Evolutionary conservation across 2,329 filamentous ascomycete genomes (phyloP).

Genomic region (Diatrype stigma): DNA sequence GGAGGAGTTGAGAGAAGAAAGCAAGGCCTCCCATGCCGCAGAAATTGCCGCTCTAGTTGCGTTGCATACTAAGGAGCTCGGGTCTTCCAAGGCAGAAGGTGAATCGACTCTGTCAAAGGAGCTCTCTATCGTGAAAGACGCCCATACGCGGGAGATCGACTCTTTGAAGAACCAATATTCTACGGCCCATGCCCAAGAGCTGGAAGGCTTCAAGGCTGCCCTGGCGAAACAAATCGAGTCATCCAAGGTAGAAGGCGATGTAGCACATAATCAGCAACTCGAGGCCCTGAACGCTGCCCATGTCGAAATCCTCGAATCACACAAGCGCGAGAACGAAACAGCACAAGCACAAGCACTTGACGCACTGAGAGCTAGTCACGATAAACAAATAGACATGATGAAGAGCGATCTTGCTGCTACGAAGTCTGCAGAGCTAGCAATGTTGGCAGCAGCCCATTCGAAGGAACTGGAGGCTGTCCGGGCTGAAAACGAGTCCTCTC

Average conservation of each 20-base stretch:
- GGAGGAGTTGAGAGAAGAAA: constrained; percentile 15
- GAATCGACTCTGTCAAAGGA: constrained; percentile 23
- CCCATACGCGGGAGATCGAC: constrained; percentile 26
- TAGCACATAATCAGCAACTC: constrained; percentile 23
- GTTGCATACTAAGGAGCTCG: constrained; percentile 22
- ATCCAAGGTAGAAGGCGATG: constrained; percentile 27
- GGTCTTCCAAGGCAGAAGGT: constrained; percentile 20
- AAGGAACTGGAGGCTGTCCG: constrained; percentile 19
- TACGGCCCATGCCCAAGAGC: constrained; percentile 24
- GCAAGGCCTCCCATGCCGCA: constrained; percentile 15
- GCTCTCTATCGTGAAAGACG: constrained; percentile 22
- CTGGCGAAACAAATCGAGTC: constrained; percentile 29
- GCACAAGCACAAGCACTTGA: constrained; percentile 21
- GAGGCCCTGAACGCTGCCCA: constrained; percentile 27
- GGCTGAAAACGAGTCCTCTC: constrained; percentile 17
- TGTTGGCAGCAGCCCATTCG: constrained; percentile 17
- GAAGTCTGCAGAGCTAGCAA: constrained; percentile 20
- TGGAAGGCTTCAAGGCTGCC: constrained; percentile 27
- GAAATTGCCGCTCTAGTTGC: constrained; percentile 22
- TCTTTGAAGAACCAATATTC: constrained; percentile 23
- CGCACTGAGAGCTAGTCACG: constrained; percentile 23
- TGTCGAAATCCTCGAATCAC: constrained; percentile 26
- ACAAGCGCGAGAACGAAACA: constrained; percentile 25
- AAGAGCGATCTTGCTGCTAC: constrained; percentile 21
- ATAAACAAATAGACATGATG: constrained; percentile 21